Percentiles rank a stretch among this genome's conserved stretches.
phyloP scores from a whole-genome alignment of 2,329 filamentous ascomycete genomes.

The Fusarium sp. region DNA sequence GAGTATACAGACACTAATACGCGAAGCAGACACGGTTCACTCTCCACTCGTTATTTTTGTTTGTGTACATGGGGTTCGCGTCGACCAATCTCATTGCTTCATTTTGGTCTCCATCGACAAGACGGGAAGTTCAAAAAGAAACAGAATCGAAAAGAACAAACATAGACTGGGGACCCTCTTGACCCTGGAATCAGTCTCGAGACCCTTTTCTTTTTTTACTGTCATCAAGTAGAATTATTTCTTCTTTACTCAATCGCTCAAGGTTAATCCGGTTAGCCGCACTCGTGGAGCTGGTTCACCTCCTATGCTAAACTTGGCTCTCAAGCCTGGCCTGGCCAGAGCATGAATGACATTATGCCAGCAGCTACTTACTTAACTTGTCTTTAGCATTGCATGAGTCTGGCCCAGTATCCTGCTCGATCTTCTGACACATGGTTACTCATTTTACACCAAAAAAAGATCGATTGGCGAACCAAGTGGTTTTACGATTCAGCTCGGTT shows the following conservation, averaged over 20 bases:
- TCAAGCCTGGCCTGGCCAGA: background rate
- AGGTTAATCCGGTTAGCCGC: background rate
- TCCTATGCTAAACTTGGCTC: constrained; percentile 13
- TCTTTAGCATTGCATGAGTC: background rate
- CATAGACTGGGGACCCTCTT: constrained; percentile 1
- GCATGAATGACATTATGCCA: background rate
- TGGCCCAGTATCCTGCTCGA: background rate
- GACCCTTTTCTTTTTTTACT: background rate
- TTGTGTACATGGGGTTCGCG: constrained; percentile 14
- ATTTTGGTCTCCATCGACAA: constrained; percentile 13
- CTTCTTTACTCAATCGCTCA: background rate
- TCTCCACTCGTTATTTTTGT: constrained; percentile 10
- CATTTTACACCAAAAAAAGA: background rate
- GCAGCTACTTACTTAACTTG: background rate
- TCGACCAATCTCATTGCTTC: constrained; percentile 24
- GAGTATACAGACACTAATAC: constrained; percentile 25
- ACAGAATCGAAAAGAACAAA: constrained; percentile 14
- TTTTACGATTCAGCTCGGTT: background rate
- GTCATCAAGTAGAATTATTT: background rate
- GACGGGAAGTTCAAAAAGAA: constrained; percentile 21
- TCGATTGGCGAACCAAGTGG: constrained; percentile 1
- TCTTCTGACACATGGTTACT: constrained; percentile 10
- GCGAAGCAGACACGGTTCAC: constrained; percentile 17
- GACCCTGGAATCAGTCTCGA: background rate
- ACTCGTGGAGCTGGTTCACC: background rate